phyloP scores from a whole-genome alignment of 768 basidiomycete species.

The Rhodotorula babjevae region DNA sequence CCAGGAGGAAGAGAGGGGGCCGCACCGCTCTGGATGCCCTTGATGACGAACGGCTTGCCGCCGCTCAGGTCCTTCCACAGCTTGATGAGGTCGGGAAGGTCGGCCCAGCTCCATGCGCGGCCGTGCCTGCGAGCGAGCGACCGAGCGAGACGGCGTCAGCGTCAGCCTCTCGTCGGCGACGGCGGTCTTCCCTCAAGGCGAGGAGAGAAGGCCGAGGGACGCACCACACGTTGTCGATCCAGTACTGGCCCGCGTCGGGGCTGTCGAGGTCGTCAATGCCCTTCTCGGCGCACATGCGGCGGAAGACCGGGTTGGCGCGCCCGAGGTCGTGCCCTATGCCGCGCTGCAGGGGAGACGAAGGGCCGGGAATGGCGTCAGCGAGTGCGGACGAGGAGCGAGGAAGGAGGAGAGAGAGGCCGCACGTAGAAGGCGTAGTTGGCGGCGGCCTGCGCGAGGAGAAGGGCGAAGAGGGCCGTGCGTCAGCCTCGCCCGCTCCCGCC shows the following conservation, averaged over 20 bases:
- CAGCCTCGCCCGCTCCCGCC: too few species aligned
- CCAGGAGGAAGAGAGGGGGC: not conserved
- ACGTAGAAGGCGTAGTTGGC: constrained; percentile 48
- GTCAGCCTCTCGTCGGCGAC: too few species aligned
- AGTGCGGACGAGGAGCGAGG: too few species aligned
- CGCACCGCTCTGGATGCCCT: constrained; percentile 48
- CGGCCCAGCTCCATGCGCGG: constrained; percentile 56
- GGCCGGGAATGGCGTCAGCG: too few species aligned
- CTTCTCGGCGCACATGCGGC: constrained; percentile 47
- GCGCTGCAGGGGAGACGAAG: too few species aligned
- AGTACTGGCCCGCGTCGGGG: constrained; percentile 37
- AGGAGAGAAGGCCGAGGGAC: not conserved
- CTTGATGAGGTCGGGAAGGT: constrained; percentile 54
- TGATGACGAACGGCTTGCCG: constrained; percentile 55
- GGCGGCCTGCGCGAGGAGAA: not conserved
- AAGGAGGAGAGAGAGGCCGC: constrained; percentile 10
- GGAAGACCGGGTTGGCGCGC: constrained; percentile 55
- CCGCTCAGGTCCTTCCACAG: constrained; percentile 53
- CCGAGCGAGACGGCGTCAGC: constrained; percentile 5
- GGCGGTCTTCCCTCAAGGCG: too few species aligned
- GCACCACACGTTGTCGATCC: constrained; percentile 42
- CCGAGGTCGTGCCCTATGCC: constrained; percentile 54
- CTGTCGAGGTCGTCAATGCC: constrained; percentile 4
- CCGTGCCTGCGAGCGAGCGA: constrained; percentile 40
- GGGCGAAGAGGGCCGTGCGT: too few species aligned